Evolutionary conservation across 495 filamentous ascomycete genomes (phyloP).

Genomic region (Tuber brumale): DNA sequence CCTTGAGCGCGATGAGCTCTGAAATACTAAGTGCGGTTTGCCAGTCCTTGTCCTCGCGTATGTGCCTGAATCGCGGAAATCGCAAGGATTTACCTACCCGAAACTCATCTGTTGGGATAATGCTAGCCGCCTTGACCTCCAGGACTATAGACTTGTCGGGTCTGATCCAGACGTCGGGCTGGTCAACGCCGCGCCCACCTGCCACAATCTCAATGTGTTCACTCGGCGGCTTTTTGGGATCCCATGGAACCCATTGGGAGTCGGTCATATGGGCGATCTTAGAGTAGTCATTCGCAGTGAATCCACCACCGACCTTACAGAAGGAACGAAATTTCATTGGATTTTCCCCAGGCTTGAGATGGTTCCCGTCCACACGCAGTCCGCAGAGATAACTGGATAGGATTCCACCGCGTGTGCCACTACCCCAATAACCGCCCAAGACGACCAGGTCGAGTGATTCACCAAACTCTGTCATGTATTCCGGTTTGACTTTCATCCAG

Average conservation of each 20-base stretch:
- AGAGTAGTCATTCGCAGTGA: constrained; percentile 76
- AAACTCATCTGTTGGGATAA: constrained; percentile 67
- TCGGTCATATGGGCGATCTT: constrained; percentile 76
- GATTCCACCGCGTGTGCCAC: constrained; percentile 71
- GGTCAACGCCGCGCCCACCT: constrained; percentile 65
- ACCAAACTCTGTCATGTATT: constrained; percentile 96
- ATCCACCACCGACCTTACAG: constrained; percentile 92
- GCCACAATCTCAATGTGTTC: constrained; percentile 77
- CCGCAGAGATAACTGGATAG: constrained; percentile 85
- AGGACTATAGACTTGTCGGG: constrained; percentile 82
- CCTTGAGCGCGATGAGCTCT: constrained; percentile 68
- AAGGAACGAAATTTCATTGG: constrained; percentile 66
- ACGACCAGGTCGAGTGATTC: constrained; percentile 85
- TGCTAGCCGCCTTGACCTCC: constrained; percentile 82
- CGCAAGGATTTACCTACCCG: constrained; percentile 71
- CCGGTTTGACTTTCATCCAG: constrained; percentile 99
- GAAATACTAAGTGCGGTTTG: constrained; percentile 65
- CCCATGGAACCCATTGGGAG: constrained; percentile 85
- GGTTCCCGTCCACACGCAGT: constrained; percentile 64
- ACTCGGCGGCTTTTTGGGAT: constrained; percentile 68
- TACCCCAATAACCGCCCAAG: constrained; percentile 89
- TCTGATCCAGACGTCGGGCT: constrained; percentile 88
- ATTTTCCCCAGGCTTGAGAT: constrained; percentile 45
- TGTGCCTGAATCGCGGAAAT: constrained; percentile 81
- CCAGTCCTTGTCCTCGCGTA: constrained; percentile 81